phyloP scores from a whole-genome alignment of 2,329 filamentous ascomycete species.

The Chlorencoelia australis region DNA sequence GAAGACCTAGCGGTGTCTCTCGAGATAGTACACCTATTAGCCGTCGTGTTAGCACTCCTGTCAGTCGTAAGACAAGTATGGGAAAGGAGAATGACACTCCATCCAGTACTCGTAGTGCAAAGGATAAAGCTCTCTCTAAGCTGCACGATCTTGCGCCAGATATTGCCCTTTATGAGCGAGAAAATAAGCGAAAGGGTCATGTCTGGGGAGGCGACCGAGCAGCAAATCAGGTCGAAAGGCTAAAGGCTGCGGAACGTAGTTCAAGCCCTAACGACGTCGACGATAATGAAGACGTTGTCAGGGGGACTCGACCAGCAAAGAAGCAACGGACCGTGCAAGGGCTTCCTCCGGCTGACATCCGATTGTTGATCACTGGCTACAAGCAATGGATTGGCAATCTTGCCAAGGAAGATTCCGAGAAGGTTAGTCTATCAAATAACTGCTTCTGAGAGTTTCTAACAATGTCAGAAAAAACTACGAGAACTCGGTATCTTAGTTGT shows the following conservation, averaged over 20 bases:
- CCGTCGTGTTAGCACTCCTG: no score
- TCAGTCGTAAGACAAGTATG: constrained; percentile 39
- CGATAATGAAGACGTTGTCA: constrained; percentile 29
- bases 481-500: constrained; percentile 75
- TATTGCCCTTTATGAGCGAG: constrained; percentile 84
- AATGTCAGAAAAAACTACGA: constrained; percentile 63
- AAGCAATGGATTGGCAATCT: constrained; percentile 67
- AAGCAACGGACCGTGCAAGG: constrained; percentile 50
- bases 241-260: constrained; percentile 26
- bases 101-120: constrained; percentile 68
- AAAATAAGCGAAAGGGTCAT: constrained; percentile 63
- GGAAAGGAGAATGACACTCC: constrained; percentile 83
- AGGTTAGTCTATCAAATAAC: constrained; percentile 43
- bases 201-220: constrained; percentile 56
- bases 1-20: no score
- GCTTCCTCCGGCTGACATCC: constrained; percentile 57
- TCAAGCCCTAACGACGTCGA: constrained; percentile 32
- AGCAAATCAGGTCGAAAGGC: constrained; percentile 46
- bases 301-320: constrained; percentile 39
- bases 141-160: constrained; percentile 73
- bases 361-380: constrained; percentile 76
- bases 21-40: no score
- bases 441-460: constrained; percentile 9
- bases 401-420: constrained; percentile 68
- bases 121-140: constrained; percentile 68